Percentiles rank a stretch among this genome's conserved stretches.
These are phyloP conservation scores for Malus orientalis DNA, from an alignment of 306 rosid genomes.

Conservation along the genomic window DNA sequence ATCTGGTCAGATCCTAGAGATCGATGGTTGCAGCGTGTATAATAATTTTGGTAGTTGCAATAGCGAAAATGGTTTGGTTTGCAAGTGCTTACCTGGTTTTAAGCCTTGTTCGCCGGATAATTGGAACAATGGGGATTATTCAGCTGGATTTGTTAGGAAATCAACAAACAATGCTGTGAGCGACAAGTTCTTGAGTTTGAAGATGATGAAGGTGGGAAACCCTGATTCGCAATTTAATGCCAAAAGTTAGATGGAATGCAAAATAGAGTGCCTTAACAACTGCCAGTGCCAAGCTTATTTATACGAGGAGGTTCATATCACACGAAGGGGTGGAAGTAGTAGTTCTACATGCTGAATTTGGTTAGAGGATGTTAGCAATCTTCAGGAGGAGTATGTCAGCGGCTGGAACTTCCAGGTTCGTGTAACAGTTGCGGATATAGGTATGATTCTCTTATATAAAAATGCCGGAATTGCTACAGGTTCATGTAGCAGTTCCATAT, in stretches of 20 bases:
- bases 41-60: conserved; percentile 67
- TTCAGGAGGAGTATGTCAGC: conserved; percentile 54
- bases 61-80: conserved; percentile 42
- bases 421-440: not conserved
- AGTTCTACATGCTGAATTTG: conserved; percentile 63
- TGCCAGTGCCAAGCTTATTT: conserved; percentile 70
- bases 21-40: conserved; percentile 55
- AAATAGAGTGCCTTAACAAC: conserved; percentile 57
- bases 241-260: conserved; percentile 49
- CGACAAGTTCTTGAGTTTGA: conserved; percentile 52
- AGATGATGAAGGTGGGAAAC: conserved; percentile 70
- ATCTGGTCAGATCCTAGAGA: conserved; percentile 69
- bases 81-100: conserved; percentile 73
- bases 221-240: conserved; percentile 73
- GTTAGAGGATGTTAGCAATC: conserved; percentile 65
- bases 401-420: conserved; percentile 59
- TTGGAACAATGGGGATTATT: conserved; percentile 54
- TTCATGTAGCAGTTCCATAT: conserved; percentile 54
- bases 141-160: conserved; percentile 62
- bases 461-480: conserved; percentile 12
- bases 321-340: conserved; percentile 6
- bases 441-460: no score
- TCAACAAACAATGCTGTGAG: conserved; percentile 27
- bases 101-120: conserved; percentile 41
- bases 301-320: conserved; percentile 26